Evolutionary conservation across 1,284 basidiomycete species (phyloP).

Genomic region (Rhodotorula sp.): DNA sequence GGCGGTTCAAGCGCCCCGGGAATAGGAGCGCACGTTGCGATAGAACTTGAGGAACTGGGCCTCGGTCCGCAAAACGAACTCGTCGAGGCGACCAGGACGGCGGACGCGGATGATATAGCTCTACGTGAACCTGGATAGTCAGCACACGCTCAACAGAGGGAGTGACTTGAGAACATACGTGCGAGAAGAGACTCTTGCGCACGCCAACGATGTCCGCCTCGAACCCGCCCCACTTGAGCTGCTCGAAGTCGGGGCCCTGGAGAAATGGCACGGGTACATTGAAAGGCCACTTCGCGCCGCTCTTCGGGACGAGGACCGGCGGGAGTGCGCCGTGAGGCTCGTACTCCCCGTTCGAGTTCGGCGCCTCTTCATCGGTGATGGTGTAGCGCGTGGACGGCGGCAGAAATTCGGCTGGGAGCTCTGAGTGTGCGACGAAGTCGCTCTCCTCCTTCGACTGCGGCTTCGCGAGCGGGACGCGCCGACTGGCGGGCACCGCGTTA

Average conservation of each 20-base stretch:
- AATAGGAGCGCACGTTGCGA: not conserved
- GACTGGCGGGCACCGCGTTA: constrained; percentile 5
- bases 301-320: constrained; percentile 30
- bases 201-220: constrained; percentile 43
- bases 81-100: constrained; percentile 41
- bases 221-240: constrained; percentile 45
- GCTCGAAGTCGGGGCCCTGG: constrained; percentile 36
- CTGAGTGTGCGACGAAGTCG: constrained; percentile 27
- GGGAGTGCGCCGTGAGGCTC: constrained; percentile 12
- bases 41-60: constrained; percentile 41
- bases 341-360: not conserved
- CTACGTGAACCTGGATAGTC: constrained; percentile 1
- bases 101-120: constrained; percentile 44
- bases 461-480: not conserved
- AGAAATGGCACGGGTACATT: constrained; percentile 40
- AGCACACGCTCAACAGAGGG: not conserved
- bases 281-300: constrained; percentile 39
- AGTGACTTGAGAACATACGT: constrained; percentile 21
- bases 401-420: constrained; percentile 22
- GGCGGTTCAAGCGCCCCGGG: not conserved
- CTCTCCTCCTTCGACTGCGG: not conserved
- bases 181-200: constrained; percentile 26
- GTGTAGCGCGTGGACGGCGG: not conserved
- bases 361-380: not conserved
- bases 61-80: constrained; percentile 43